Percentiles rank a stretch among this genome's conserved stretches.
Conservation (phyloP, 176 grass and related monocot genomes). For the Zizania latifolia region DNA sequence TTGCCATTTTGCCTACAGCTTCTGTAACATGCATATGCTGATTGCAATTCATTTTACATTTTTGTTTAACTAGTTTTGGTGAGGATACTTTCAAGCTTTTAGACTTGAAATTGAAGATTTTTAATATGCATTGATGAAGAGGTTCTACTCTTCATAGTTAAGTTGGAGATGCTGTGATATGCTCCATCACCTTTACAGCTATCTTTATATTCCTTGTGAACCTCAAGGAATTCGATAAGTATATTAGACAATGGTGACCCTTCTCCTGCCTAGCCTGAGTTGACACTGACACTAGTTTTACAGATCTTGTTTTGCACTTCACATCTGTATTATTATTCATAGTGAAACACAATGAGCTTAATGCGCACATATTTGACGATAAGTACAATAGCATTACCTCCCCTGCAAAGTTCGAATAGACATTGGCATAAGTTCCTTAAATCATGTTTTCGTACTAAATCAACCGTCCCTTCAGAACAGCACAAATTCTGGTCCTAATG, state of each 20-base stretch:
- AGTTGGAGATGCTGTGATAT: not conserved
- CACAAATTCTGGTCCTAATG: not conserved
- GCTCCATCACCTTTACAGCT: conserved; percentile 6
- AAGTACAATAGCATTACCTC: not conserved
- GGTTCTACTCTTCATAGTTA: not conserved
- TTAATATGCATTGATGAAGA: not conserved
- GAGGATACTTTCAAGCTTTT: not conserved
- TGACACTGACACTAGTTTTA: not conserved
- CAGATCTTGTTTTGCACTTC: not conserved
- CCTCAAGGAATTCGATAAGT: not conserved
- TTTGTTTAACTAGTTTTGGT: not conserved
- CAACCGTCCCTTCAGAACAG: not conserved
- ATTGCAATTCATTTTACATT: not conserved
- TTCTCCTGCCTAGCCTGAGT: not conserved
- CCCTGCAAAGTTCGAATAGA: conserved; percentile 4
- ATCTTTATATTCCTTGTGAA: not conserved
- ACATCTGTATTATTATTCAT: not conserved
- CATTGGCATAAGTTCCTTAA: not conserved
- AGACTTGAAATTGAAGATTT: not conserved
- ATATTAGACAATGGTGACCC: not conserved
- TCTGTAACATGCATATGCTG: not conserved
- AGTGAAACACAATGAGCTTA: not conserved
- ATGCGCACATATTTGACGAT: not conserved
- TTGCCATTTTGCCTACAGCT: not conserved
- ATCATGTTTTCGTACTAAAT: conserved; percentile 3